phyloP scores from a whole-genome alignment of 352 stramenopile species.

The Phytophthora foliorum region DNA sequence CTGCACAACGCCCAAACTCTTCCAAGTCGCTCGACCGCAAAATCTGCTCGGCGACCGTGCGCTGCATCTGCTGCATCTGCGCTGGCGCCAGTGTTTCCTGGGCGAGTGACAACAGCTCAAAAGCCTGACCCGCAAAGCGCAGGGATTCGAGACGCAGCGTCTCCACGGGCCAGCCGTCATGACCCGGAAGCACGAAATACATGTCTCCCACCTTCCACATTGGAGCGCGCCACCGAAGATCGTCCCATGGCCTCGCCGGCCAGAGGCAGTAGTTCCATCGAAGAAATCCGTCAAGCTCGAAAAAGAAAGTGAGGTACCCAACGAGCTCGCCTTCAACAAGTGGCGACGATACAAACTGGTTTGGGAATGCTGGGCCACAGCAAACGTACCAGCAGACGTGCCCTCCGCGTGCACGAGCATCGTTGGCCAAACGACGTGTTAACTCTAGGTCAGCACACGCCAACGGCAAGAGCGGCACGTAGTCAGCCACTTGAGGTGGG shows the following conservation, averaged over 20 bases:
- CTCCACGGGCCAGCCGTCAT: conserved; percentile 70
- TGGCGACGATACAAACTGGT: conserved; percentile 85
- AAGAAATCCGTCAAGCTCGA: conserved; percentile 82
- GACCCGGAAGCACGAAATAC: conserved; percentile 84
- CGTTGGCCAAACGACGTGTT: conserved; percentile 58
- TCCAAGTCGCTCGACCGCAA: conserved; percentile 68
- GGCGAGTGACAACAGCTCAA: conserved; percentile 67
- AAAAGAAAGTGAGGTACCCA: conserved; percentile 81
- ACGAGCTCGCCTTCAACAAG: conserved; percentile 79
- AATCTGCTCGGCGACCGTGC: conserved; percentile 65
- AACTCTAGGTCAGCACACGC: conserved; percentile 72
- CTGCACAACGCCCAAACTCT: conserved; percentile 49
- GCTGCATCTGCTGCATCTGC: conserved; percentile 66
- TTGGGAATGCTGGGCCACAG: conserved; percentile 71
- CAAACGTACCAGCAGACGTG: conserved; percentile 88
- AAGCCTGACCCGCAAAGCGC: conserved; percentile 73
- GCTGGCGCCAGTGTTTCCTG: conserved; percentile 41
- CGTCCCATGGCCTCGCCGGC: conserved; percentile 65
- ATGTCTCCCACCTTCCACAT: conserved; percentile 85
- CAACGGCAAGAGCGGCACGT: conserved; percentile 75
- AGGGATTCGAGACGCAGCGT: conserved; percentile 77
- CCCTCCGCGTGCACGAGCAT: conserved; percentile 65
- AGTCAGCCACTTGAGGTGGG: conserved; percentile 74
- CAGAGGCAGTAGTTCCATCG: conserved; percentile 89
- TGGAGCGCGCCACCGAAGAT: conserved; percentile 68